Percentiles rank a stretch among this genome's conserved stretches.
These are phyloP conservation scores for Serendipita sp. DNA, from an alignment of 768 basidiomycete genomes.

Conservation along the genomic window DNA sequence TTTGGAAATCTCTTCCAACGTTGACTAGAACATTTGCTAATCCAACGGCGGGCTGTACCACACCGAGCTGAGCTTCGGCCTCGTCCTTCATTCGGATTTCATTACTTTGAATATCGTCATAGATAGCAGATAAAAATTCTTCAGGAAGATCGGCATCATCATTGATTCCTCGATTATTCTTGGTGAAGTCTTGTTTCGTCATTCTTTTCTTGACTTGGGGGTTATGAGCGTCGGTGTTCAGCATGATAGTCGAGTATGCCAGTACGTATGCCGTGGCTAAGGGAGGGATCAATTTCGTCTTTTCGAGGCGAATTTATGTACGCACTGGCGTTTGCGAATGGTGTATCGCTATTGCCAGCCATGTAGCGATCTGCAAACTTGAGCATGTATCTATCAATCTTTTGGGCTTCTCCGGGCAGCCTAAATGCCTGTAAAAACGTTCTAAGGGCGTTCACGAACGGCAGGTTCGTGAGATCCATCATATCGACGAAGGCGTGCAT, in stretches of 20 bases:
- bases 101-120: conserved; percentile 77
- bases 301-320: too few relatives aligned
- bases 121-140: conserved; percentile 61
- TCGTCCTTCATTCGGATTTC: conserved; percentile 99
- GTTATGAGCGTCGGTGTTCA: conserved; percentile 96
- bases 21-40: conserved; percentile 69
- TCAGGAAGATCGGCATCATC: conserved; percentile 80
- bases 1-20: conserved; percentile 87
- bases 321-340: conserved; percentile 88
- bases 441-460: conserved; percentile 82
- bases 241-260: conserved; percentile 86
- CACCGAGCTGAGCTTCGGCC: conserved; percentile 39
- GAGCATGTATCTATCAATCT: conserved; percentile 97
- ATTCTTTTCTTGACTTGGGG: conserved; percentile 90
- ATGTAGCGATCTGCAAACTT: conserved; percentile 98
- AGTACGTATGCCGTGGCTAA: conserved; percentile 86
- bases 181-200: conserved; percentile 81
- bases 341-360: conserved; percentile 65
- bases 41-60: conserved; percentile 39
- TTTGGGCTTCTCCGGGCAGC: conserved; percentile 92
- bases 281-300: not conserved
- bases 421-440: conserved; percentile 90
- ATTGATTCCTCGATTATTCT: conserved; percentile 95
- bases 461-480: conserved; percentile 66
- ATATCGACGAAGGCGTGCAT: conserved; percentile 98